Evolutionary conservation across 345 rosid species (phyloP).

Genomic region (Lenwebbia sp.): DNA sequence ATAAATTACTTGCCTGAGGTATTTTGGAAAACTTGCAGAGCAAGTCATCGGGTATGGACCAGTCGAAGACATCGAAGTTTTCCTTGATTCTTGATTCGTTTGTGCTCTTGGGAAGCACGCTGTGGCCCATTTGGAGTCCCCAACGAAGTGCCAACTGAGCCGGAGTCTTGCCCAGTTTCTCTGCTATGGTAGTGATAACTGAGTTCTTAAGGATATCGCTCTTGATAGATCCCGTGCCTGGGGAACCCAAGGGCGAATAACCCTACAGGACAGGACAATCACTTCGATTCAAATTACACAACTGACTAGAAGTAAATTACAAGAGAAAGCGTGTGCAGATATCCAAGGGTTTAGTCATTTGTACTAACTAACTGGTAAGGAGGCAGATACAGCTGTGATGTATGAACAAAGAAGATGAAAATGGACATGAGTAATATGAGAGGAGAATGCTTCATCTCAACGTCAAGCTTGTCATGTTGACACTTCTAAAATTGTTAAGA

Average conservation of each 20-base stretch:
- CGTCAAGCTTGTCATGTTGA: neutral
- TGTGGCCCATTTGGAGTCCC: conserved; percentile 83
- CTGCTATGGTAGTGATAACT: conserved; percentile 31
- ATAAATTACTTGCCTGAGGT: conserved; percentile 38
- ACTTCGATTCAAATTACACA: neutral
- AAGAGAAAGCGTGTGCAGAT: neutral
- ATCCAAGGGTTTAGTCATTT: neutral
- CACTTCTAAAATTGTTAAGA: neutral
- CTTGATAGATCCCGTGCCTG: conserved; percentile 58
- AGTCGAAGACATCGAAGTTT: conserved; percentile 56
- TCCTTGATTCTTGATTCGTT: conserved; percentile 58
- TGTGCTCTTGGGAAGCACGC: conserved; percentile 84
- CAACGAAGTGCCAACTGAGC: conserved; percentile 84
- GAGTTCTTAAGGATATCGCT: conserved; percentile 59
- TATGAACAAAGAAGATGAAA: neutral
- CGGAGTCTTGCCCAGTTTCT: conserved; percentile 64
- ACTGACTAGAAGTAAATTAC: neutral
- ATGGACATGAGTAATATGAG: neutral
- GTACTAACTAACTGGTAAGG: neutral
- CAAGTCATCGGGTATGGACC: conserved; percentile 78
- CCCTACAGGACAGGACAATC: conserved; percentile 26
- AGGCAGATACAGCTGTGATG: neutral
- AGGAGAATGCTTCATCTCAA: neutral
- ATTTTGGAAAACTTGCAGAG: conserved; percentile 56
- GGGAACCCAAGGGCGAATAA: conserved; percentile 85